Evolutionary conservation across 2,329 filamentous ascomycete species (phyloP), one percentile per base, ranked within the genome.

Genomic region (Sphaceloma murrayae): DNA sequence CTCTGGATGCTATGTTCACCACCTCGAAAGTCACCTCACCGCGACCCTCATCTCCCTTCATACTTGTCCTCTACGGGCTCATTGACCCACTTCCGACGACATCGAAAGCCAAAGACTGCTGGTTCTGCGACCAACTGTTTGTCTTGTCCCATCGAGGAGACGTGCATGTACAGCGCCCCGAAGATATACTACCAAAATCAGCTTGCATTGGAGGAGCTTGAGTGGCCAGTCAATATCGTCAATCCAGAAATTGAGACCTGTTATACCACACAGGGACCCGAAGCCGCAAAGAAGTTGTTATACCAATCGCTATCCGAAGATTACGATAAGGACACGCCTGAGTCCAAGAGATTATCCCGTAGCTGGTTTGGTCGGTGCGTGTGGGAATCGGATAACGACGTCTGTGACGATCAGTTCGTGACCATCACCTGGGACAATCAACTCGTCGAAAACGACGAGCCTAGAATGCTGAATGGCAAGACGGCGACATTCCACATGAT

Each of bases 401-500:
- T 96, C 31, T 85, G 80, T 56, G 91, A 98, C 60, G 86, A 96
- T 56, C 89, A 96, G 61, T 74, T 82, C 18, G 91, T 96, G 14
- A 89, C 83, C 0, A 77, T 96, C 43, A 78, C 75, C 3, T 96
- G 89, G 87, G 82, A 87, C 9, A 85, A 93, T 33, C 24, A 34
- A 3, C 17, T 17, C 7, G 46, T 24, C 9, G 34, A 42, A 3
- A 9, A 27, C 5, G 30, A 49, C 48, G 49, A 51, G 48, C 16
- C 42, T 24, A 19, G 19, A n/a, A n/a, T 34, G 4, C 69, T 78
- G 17, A 77, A 77, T 2, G 77, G 85, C 32, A 96, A 96, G 66
- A 86, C 82, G 11, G 89, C 88, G 1, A 79, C 79, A 2, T 84
- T 96, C 59, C 89, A 96, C 63, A 95, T 96, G 89, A 81, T 89